Conservation (phyloP, 768 basidiomycete genomes). For the Tulasnella sp. region DNA sequence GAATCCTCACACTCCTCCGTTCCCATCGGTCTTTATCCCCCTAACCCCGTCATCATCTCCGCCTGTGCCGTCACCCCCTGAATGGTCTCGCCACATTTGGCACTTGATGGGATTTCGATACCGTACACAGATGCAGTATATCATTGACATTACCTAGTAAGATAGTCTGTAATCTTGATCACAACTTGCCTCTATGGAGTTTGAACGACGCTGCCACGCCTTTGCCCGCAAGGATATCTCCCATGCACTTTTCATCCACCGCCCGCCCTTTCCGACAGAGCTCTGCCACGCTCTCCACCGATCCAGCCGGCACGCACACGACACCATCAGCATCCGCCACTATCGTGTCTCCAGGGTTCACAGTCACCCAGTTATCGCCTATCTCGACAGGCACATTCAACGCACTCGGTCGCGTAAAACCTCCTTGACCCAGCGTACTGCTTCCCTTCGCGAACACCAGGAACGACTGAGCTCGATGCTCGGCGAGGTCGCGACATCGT, state of each 20-base stretch:
- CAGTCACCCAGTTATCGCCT: constrained; percentile 32
- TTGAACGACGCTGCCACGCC: constrained; percentile 71
- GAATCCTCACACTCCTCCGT: neutral
- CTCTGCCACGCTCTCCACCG: constrained; percentile 45
- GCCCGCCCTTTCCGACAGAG: constrained; percentile 46
- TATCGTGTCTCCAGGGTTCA: constrained; percentile 70
- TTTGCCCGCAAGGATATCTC: constrained; percentile 62
- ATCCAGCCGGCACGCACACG: constrained; percentile 55
- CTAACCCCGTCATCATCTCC: neutral
- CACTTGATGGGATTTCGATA: neutral
- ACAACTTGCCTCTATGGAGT: constrained; percentile 43
- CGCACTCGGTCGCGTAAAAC: constrained; percentile 70
- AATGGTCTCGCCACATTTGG: neutral
- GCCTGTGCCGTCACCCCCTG: neutral
- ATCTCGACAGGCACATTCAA: constrained; percentile 51
- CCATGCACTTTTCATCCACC: constrained; percentile 59
- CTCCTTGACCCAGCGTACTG: constrained; percentile 76
- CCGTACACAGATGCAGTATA: neutral
- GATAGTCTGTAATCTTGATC: neutral
- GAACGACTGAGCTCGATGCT: constrained; percentile 57
- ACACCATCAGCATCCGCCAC: constrained; percentile 86
- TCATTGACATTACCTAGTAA: neutral
- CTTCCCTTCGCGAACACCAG: constrained; percentile 74
- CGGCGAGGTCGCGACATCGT: constrained; percentile 71
- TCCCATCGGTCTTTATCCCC: neutral